These are phyloP conservation scores for Trichoderma sp. DNA, from an alignment of 2,329 filamentous ascomycete genomes.

Conservation along the genomic window DNA sequence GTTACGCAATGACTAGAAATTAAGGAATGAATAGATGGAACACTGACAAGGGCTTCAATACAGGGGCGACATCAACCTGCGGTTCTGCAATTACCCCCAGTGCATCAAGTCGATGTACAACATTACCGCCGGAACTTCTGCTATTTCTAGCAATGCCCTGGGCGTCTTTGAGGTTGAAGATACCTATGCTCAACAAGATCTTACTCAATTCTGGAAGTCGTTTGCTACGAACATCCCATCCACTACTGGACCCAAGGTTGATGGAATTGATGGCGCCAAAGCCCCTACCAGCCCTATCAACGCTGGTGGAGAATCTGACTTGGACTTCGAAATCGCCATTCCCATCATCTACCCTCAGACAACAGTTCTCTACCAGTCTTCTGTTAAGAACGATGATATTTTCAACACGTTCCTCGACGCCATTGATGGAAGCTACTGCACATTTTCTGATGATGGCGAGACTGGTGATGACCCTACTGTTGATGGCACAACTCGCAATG, in stretches of 20 bases:
- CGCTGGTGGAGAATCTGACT: constrained; percentile 49
- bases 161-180: constrained; percentile 57
- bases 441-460: constrained; percentile 31
- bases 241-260: constrained; percentile 46
- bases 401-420: constrained; percentile 48
- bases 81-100: constrained; percentile 55
- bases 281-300: constrained; percentile 40
- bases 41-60: not conserved
- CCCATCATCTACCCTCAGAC: constrained; percentile 54
- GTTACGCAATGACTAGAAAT: not conserved
- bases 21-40: not conserved
- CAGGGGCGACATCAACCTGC: constrained; percentile 38
- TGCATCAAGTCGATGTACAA: constrained; percentile 55
- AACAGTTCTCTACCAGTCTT: constrained; percentile 49
- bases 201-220: constrained; percentile 50
- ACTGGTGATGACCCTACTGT: constrained; percentile 42
- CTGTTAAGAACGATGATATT: constrained; percentile 39
- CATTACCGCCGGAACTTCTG: constrained; percentile 42
- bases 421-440: constrained; percentile 49
- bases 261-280: constrained; percentile 49
- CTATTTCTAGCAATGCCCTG: constrained; percentile 46
- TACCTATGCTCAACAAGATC: constrained; percentile 51
- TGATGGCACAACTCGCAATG: constrained; percentile 43
- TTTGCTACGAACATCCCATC: constrained; percentile 44
- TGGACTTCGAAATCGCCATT: constrained; percentile 58